phyloP scores from a whole-genome alignment of 169 alveolate species.

The Besnoitia besnoiti region DNA sequence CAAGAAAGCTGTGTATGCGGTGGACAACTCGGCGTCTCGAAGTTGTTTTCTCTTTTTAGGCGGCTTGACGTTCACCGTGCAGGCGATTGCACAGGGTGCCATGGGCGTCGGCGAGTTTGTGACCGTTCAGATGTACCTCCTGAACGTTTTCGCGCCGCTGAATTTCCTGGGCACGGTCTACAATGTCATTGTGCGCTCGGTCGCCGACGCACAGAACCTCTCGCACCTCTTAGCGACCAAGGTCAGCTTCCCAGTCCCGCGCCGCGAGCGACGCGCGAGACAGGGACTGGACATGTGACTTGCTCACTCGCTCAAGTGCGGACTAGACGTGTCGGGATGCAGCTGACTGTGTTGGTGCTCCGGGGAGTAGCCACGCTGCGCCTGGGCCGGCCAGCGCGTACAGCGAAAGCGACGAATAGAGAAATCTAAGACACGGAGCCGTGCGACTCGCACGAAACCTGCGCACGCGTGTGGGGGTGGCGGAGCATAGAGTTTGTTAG shows the following conservation, averaged over 20 bases:
- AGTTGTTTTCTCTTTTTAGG: constrained; percentile 1
- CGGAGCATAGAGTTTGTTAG: no score
- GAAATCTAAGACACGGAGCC: no score
- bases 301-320: no score
- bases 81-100: constrained; percentile 62
- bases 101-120: constrained; percentile 75
- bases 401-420: no score
- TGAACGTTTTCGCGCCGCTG: constrained; percentile 79
- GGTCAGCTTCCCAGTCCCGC: not conserved
- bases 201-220: constrained; percentile 1
- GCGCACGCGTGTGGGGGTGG: no score
- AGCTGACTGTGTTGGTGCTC: no score
- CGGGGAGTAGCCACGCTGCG: no score
- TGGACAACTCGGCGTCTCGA: not conserved
- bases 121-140: constrained; percentile 74
- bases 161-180: constrained; percentile 78
- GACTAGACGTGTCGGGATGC: no score
- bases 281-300: no score
- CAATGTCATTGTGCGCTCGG: constrained; percentile 39
- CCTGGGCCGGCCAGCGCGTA: no score
- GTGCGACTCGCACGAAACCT: no score
- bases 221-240: not conserved
- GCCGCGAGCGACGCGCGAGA: no score
- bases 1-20: not conserved
- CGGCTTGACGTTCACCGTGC: constrained; percentile 61